Conservation (phyloP, 306 rosid species). For the Prosopis cineraria region DNA sequence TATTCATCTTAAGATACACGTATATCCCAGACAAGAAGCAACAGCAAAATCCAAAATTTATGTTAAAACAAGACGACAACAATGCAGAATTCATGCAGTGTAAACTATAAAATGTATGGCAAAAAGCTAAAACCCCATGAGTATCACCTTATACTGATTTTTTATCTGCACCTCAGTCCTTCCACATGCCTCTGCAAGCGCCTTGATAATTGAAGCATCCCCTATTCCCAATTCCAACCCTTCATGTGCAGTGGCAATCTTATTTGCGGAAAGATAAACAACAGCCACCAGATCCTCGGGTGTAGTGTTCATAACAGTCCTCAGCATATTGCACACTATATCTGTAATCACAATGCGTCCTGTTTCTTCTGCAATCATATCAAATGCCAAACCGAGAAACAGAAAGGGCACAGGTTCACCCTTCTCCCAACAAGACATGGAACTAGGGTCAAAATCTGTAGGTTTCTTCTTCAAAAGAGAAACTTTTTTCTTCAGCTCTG, state of each 20-base stretch:
- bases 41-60: not conserved
- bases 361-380: constrained; percentile 54
- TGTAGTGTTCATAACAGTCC: constrained; percentile 69
- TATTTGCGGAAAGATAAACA: constrained; percentile 67
- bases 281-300: constrained; percentile 68
- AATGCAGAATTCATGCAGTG: not conserved
- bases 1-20: not conserved
- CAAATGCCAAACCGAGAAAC: constrained; percentile 63
- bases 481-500: constrained; percentile 53
- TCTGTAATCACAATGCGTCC: constrained; percentile 78
- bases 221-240: constrained; percentile 88
- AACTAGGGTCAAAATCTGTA: constrained; percentile 53
- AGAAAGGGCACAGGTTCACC: constrained; percentile 71
- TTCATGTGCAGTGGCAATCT: constrained; percentile 75
- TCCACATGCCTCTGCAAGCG: constrained; percentile 83
- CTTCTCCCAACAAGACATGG: constrained; percentile 59
- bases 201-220: constrained; percentile 78
- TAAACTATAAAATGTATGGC: not conserved
- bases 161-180: constrained; percentile 66
- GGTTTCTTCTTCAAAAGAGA: constrained; percentile 63
- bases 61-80: not conserved
- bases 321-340: constrained; percentile 76
- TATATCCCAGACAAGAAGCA: not conserved
- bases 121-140: not conserved
- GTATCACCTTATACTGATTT: constrained; percentile 65